Percentiles rank a stretch among this genome's conserved stretches.
Conservation (phyloP, 1,284 basidiomycete species). For the Cystobasidiaceae sp. region DNA sequence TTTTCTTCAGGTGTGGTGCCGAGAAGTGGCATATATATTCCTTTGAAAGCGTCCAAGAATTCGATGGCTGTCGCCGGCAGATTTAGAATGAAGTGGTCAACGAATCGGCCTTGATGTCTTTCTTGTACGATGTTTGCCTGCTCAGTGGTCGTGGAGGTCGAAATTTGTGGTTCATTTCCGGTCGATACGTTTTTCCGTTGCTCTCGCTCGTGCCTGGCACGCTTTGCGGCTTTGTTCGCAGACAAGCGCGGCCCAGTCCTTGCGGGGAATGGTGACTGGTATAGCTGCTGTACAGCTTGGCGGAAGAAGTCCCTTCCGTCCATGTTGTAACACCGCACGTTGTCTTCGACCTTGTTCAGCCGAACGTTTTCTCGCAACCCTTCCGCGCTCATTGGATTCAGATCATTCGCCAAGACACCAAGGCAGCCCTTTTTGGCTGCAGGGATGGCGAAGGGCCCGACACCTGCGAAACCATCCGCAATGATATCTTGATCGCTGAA, state of each 20-base stretch:
- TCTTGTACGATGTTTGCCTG: too few species aligned
- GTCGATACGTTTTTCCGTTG: constrained; percentile 34
- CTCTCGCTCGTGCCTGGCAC: constrained; percentile 35
- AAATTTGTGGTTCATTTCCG: not conserved
- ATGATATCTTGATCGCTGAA: constrained; percentile 58
- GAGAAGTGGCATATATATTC: constrained; percentile 55
- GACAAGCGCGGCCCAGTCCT: constrained; percentile 47
- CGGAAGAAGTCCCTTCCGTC: constrained; percentile 83
- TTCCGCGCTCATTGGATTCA: constrained; percentile 81
- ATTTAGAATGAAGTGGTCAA: constrained; percentile 95
- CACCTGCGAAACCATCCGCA: constrained; percentile 93
- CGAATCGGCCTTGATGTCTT: constrained; percentile 50
- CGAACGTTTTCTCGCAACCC: constrained; percentile 68
- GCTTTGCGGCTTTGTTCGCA: constrained; percentile 53
- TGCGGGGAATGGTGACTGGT: constrained; percentile 60
- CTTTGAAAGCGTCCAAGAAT: constrained; percentile 83
- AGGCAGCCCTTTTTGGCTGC: constrained; percentile 71
- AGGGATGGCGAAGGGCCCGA: constrained; percentile 93
- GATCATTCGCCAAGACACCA: constrained; percentile 79
- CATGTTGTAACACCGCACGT: constrained; percentile 65
- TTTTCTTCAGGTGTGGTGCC: constrained; percentile 48
- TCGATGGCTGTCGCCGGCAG: constrained; percentile 84
- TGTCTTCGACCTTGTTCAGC: constrained; percentile 64
- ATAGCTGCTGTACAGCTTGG: constrained; percentile 54
- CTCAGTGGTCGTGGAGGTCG: not conserved